Evolutionary conservation across 352 stramenopile species (phyloP), one percentile per base, ranked within the genome.

Genomic region (Pythium monospermum): DNA sequence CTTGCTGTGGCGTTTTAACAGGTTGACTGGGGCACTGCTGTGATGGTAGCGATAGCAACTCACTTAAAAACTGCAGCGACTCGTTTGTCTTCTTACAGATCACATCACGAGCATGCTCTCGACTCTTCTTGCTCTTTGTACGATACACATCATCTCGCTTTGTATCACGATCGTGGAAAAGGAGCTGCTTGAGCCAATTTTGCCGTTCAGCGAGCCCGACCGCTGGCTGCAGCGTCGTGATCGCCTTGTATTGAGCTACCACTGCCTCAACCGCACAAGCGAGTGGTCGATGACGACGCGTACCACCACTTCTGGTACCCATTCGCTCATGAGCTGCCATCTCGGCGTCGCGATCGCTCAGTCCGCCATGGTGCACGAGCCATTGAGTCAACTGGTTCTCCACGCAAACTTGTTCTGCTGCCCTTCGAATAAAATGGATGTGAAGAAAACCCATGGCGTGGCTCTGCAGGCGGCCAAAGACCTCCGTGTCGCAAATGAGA

Each of bases 381-480:
- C 33, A 57, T 22, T 49, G 40, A 0, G 40, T 19, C 12, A 57
- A 21, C 13, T 57, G 55, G 0, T 3, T 23, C 21, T 16, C 19
- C 12, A 53, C 1, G 15, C 26, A 22, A 1, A 39, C 23, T 3
- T 25, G 12, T 23, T 57, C 48, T 2, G 35, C 6, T 4, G 4
- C 7, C 18, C 42, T 35, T 18, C 13, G 37, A 4, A 61, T 40
- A 6, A 51, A 31, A 26, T 55, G 51, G 19, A 59, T 30, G 19
- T 40, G 51, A 2, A 61, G 51, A 30, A 41, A 53, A 4, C 51
- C 45, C 37, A 78, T 13, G 19, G 65, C 52, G 0, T 50, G 68
- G 25, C 69, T 83, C 8, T 59, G 32, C 11, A 85, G 49, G 2
- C 32, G 44, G 16, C 47, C 55, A 4, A 72, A 68, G 16, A 83